Evolutionary conservation across 164 flowering plant genomes (phyloP).

Genomic region (Piper betle): DNA sequence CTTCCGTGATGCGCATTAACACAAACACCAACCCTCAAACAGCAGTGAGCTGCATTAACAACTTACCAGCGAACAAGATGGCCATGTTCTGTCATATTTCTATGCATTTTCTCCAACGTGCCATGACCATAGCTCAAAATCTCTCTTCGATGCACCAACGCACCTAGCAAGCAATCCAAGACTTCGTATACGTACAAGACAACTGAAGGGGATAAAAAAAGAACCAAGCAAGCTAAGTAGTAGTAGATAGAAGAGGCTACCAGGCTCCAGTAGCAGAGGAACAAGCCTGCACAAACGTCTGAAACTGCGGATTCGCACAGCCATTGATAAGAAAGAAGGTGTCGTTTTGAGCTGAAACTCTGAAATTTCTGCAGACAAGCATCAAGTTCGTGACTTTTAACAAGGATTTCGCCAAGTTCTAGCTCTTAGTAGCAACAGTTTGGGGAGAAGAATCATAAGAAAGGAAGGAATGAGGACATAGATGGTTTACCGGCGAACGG

Average conservation of each 20-base stretch:
- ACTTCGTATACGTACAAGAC: no score
- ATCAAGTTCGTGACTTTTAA: no score
- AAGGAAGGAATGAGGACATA: no score
- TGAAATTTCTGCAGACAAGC: no score
- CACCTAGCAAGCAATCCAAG: background rate
- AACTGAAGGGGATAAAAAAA: no score
- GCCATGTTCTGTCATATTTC: background rate
- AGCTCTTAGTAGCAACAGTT: no score
- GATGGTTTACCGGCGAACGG: no score
- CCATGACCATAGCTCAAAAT: background rate
- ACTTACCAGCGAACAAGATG: background rate
- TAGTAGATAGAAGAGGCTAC: background rate
- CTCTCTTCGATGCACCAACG: background rate
- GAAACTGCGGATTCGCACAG: background rate
- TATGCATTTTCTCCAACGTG: background rate
- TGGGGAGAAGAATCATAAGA: no score
- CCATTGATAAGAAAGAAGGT: background rate
- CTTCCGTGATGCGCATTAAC: background rate
- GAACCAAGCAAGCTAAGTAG: background rate
- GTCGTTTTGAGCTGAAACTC: no score
- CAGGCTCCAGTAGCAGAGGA: background rate
- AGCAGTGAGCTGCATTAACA: background rate
- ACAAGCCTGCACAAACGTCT: background rate
- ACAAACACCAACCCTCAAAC: background rate
- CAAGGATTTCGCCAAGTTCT: no score